Conservation (phyloP, 768 basidiomycete genomes). For the Mrakia blollopis region DNA sequence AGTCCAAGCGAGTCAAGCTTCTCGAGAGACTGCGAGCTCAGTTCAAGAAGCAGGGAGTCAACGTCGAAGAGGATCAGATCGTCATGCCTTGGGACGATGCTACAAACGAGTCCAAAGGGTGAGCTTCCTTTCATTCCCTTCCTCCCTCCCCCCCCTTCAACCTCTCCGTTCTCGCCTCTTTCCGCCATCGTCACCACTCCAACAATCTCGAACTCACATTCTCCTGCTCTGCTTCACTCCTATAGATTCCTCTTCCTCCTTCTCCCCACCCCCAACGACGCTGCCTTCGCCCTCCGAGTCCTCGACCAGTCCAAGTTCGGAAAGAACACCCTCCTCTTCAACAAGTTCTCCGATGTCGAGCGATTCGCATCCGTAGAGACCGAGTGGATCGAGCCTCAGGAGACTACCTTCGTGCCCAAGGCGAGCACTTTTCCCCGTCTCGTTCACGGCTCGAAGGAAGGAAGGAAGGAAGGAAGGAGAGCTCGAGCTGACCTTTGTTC, state of each 20-base stretch:
- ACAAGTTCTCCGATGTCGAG: slow-evolving; percentile 86
- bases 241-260: slow-evolving; percentile 70
- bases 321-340: slow-evolving; percentile 75
- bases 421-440: slow-evolving; percentile 46
- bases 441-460: neutral
- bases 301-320: slow-evolving; percentile 61
- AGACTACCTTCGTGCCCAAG: slow-evolving; percentile 68
- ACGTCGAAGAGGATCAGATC: slow-evolving; percentile 70
- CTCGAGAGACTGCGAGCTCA: slow-evolving; percentile 74
- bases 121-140: slow-evolving; percentile 35
- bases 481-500: slow-evolving; percentile 2
- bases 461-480: neutral
- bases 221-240: slow-evolving; percentile 52
- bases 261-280: slow-evolving; percentile 43
- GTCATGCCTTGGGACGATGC: slow-evolving; percentile 82
- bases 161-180: too few species aligned
- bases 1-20: slow-evolving; percentile 74
- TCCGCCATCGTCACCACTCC: slow-evolving; percentile 29
- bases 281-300: slow-evolving; percentile 43
- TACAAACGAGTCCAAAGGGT: slow-evolving; percentile 89
- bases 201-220: slow-evolving; percentile 51
- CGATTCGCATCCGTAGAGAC: slow-evolving; percentile 59
- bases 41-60: slow-evolving; percentile 72
- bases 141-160: neutral
- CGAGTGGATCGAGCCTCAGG: slow-evolving; percentile 66